phyloP scores from a whole-genome alignment of 495 filamentous ascomycete genomes.

The Recurvomyces mirabilis region DNA sequence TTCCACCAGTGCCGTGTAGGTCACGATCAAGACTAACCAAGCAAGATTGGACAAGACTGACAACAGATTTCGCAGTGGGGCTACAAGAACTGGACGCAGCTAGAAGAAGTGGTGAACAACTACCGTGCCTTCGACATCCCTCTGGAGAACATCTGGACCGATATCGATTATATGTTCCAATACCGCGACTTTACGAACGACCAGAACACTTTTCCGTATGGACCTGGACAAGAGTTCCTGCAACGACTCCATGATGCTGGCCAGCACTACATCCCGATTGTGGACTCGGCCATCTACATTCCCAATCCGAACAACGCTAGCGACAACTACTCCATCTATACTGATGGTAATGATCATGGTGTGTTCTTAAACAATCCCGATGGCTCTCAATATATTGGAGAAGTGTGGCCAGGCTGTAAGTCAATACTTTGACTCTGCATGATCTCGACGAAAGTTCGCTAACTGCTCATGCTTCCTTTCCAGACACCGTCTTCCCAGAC shows the following conservation, averaged over 20 bases:
- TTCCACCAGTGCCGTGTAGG: constrained; percentile 59
- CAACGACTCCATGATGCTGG: constrained; percentile 50
- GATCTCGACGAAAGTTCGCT: too few relatives aligned
- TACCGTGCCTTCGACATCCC: constrained; percentile 52
- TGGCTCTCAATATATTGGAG: constrained; percentile 50
- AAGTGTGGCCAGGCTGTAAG: constrained; percentile 48
- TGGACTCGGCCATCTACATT: constrained; percentile 72
- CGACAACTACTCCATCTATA: constrained; percentile 60
- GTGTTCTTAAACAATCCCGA: constrained; percentile 55
- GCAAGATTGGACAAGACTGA: too few relatives aligned
- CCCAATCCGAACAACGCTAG: constrained; percentile 41
- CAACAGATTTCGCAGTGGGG: constrained; percentile 59
- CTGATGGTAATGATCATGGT: constrained; percentile 51
- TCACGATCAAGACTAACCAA: too few relatives aligned
- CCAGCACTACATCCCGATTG: constrained; percentile 71
- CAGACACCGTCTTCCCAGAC: constrained; percentile 56
- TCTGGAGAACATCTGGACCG: constrained; percentile 55
- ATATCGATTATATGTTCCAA: constrained; percentile 44
- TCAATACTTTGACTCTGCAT: too few relatives aligned
- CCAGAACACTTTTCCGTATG: constrained; percentile 37
- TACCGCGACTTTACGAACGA: constrained; percentile 50
- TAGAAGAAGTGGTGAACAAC: constrained; percentile 46
- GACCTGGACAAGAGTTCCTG: constrained; percentile 49
- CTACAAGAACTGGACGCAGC: constrained; percentile 46
- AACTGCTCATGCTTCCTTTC: too few relatives aligned